Percentiles rank a stretch among this genome's conserved stretches.
Conservation (phyloP, 2,329 filamentous ascomycete species). For the Calonectria pseudoreteaudii region DNA sequence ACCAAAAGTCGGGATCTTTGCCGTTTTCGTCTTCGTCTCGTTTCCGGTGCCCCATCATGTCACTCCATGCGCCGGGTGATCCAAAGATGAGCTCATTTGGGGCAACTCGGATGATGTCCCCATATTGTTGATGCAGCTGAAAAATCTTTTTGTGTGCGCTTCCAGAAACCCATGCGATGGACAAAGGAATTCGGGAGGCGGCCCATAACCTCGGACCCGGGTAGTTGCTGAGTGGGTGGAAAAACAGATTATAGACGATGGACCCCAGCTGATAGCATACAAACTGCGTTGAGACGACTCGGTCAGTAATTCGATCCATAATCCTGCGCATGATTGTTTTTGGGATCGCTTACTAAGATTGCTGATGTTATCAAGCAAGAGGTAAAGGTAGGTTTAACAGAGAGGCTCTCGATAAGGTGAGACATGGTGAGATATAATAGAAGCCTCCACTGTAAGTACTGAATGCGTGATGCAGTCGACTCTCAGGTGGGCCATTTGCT, state of each 20-base stretch:
- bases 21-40: conserved; percentile 2
- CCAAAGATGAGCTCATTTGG: conserved; percentile 51
- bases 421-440: neutral
- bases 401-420: neutral
- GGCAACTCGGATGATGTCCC: conserved; percentile 52
- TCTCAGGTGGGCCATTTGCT: neutral
- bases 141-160: neutral
- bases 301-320: neutral
- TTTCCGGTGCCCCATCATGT: conserved; percentile 27
- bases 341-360: neutral
- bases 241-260: conserved; percentile 2
- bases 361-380: neutral
- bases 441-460: too few relatives aligned
- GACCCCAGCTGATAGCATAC: neutral
- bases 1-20: conserved; percentile 21
- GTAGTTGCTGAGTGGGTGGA: conserved; percentile 10
- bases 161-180: neutral
- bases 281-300: neutral
- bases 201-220: conserved; percentile 18
- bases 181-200: neutral
- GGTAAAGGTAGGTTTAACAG: neutral
- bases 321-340: too few relatives aligned
- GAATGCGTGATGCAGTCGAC: neutral
- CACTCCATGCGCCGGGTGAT: conserved; percentile 23
- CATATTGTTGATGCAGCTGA: conserved; percentile 39